Percentiles rank a stretch among this genome's conserved stretches.
Evolutionary conservation across 2,329 filamentous ascomycete species (phyloP).

Genomic region (Cladorrhinum sp.): DNA sequence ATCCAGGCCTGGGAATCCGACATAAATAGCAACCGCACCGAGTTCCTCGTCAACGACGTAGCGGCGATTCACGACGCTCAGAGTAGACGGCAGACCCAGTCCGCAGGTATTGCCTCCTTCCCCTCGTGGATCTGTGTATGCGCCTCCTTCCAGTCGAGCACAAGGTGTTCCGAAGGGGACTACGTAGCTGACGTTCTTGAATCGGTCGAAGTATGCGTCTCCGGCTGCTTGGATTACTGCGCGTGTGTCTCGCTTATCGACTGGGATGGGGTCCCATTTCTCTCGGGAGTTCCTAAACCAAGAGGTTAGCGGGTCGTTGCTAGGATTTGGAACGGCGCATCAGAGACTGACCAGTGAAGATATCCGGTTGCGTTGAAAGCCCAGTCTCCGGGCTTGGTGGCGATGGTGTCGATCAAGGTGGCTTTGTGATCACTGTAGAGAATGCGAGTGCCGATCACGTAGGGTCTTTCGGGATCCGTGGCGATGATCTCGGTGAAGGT

Average conservation of each 20-base stretch:
- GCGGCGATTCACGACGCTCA: constrained; percentile 24
- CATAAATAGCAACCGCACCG: constrained; percentile 28
- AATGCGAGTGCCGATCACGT: constrained; percentile 39
- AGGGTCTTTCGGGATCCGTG: constrained; percentile 28
- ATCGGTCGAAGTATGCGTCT: constrained; percentile 30
- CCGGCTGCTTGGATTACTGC: constrained; percentile 24
- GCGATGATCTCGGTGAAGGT: constrained; percentile 32
- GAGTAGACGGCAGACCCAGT: constrained; percentile 21
- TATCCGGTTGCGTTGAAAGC: constrained; percentile 29
- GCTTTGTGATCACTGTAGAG: constrained; percentile 23
- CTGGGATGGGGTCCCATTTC: constrained; percentile 25
- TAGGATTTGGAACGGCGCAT: too few relatives aligned
- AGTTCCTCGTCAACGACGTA: constrained; percentile 30
- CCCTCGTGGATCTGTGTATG: constrained; percentile 14
- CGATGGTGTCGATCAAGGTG: constrained; percentile 27
- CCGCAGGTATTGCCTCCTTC: constrained; percentile 15
- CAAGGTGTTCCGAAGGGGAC: constrained; percentile 27
- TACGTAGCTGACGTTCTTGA: constrained; percentile 20
- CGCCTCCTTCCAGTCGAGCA: constrained; percentile 28
- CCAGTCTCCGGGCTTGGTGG: constrained; percentile 28
- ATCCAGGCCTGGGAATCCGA: constrained; percentile 29
- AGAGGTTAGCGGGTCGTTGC: too few relatives aligned
- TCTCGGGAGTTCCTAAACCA: constrained; percentile 18
- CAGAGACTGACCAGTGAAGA: constrained; percentile 2
- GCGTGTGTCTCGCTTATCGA: constrained; percentile 17